Base-by-base conservation (phyloP, 805 yeast genomes). In the Naumovozyma castellii region DNA sequence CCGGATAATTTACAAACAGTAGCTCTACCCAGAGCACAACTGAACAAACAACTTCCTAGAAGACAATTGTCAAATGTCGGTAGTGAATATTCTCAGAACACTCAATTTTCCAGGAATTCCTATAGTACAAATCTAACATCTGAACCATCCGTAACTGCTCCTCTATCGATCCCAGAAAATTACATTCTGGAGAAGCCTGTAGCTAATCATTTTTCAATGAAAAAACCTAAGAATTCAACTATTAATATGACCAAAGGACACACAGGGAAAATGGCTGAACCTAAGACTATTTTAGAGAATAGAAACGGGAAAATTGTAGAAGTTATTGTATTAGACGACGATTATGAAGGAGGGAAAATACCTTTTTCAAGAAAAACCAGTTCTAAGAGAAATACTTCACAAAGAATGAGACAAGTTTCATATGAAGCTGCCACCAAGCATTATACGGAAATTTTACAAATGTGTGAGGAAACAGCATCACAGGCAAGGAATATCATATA, bases 381-480 rank as follows among this genome's bases (percentile, higher is more conserved):
- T 6, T 6, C 27, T 6, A 22, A 22, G 27, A 22, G 6, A 22
- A 22, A 22, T 22, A 6, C 27, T 10, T n/a, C n/a, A n/a, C n/a
- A n/a, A n/a, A n/a, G 10, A 22, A 22, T 22, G 27, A 22, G 27
- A 22, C 27, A 22, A 22, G 10, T 22, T 6, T 22, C 27, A 6
- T 10, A 22, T 22, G 15, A 29, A 29, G 8, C 5, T 6, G 27
- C 28, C 4, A 32, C 17, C 14, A 31, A 14, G 12, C 35, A 29
- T 17, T 31, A 42, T 12, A 12, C 31, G n/a, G 44, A 50, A 13
- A 43, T 59, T 16, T 36, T 52, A 19, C 39, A 40, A 8, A 40
- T 59, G 49, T 59, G 64, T 36, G 62, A 59, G 36, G 38, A 46
- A 29, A 49, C 57, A 18, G 58, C 62, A 36, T 45, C 44, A 18